A percentile compares a stretch with the other conserved stretches of the same genome.
phyloP scores from a whole-genome alignment of 495 filamentous ascomycete species.

The Hyaloscypha bicolor region DNA sequence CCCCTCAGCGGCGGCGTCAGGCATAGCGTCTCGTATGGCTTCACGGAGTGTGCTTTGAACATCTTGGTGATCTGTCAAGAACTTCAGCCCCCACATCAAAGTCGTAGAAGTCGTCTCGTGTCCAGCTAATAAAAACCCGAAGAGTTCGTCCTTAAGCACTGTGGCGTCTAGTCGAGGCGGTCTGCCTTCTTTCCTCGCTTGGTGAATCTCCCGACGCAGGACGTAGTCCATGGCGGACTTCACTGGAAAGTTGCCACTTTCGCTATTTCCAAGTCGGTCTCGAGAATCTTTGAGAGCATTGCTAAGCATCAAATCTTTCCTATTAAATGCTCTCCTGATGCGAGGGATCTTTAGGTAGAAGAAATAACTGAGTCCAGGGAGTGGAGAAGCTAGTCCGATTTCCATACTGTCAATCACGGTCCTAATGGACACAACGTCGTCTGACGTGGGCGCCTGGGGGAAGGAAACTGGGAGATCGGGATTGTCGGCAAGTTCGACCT shows the following conservation, averaged over 20 bases:
- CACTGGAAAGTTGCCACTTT: not conserved
- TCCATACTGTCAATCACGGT: slow-evolving; percentile 23
- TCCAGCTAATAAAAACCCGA: slow-evolving; percentile 32
- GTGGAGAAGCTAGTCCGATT: slow-evolving; percentile 21
- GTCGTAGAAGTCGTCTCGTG: slow-evolving; percentile 33
- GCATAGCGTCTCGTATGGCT: not conserved
- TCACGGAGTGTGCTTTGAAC: slow-evolving; percentile 34
- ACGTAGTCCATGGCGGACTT: slow-evolving; percentile 41
- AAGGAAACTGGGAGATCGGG: no score
- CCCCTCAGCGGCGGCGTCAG: no score
- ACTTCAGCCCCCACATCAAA: slow-evolving; percentile 36
- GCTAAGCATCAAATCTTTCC: no score
- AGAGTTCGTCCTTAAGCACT: slow-evolving; percentile 25
- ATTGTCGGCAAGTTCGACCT: no score
- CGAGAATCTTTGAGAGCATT: not conserved
- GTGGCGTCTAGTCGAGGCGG: slow-evolving; percentile 18
- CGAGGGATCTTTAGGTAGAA: slow-evolving; percentile 10
- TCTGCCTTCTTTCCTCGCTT: slow-evolving; percentile 37
- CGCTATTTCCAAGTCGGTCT: not conserved
- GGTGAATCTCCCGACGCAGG: slow-evolving; percentile 38
- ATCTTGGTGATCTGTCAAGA: slow-evolving; percentile 33
- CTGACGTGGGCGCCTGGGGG: no score
- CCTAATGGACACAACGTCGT: not conserved
- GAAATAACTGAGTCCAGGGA: slow-evolving; percentile 23
- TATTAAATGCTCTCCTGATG: slow-evolving; percentile 2